phyloP scores from a whole-genome alignment of 2,329 filamentous ascomycete species.

The Penicillium sp. region DNA sequence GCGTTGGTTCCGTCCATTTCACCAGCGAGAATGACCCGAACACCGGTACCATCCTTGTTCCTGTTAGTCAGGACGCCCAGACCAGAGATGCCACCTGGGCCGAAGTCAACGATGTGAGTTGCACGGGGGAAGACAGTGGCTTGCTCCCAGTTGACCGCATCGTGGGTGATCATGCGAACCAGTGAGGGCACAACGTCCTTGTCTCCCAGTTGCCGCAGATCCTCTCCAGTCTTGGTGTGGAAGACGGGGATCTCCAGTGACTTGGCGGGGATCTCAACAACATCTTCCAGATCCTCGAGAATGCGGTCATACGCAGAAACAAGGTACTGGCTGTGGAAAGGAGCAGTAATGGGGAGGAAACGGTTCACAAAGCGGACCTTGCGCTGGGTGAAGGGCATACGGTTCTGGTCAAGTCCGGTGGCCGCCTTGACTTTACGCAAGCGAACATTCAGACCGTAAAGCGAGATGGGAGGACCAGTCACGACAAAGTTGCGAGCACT shows the following conservation, averaged over 20 bases:
- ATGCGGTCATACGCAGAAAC: conserved; percentile 77
- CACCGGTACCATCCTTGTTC: conserved; percentile 98
- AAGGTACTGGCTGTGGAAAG: conserved; percentile 97
- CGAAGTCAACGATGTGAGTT: conserved; percentile 94
- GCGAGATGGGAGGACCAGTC: conserved; percentile 89
- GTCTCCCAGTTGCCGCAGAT: conserved; percentile 67
- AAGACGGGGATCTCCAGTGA: conserved; percentile 81
- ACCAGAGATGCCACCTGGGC: conserved; percentile 93
- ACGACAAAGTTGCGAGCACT: conserved; percentile 96
- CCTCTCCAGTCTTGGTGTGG: conserved; percentile 83
- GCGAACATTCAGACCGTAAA: conserved; percentile 93
- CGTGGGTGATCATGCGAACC: conserved; percentile 88
- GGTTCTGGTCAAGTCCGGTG: conserved; percentile 93
- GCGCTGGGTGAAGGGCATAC: conserved; percentile 89
- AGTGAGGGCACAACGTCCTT: conserved; percentile 83
- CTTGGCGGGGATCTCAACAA: conserved; percentile 71
- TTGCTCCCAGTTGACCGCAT: conserved; percentile 93
- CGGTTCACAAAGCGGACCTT: conserved; percentile 96
- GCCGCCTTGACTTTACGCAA: conserved; percentile 95
- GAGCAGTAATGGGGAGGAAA: conserved; percentile 94
- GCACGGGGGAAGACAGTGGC: conserved; percentile 87
- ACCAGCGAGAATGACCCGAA: conserved; percentile 91
- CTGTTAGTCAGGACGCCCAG: conserved; percentile 94
- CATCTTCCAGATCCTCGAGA: conserved; percentile 79
- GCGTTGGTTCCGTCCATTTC: conserved; percentile 84